Conservation (phyloP, 1,139 yeast species). For the Debaryomyces robertsiae region DNA sequence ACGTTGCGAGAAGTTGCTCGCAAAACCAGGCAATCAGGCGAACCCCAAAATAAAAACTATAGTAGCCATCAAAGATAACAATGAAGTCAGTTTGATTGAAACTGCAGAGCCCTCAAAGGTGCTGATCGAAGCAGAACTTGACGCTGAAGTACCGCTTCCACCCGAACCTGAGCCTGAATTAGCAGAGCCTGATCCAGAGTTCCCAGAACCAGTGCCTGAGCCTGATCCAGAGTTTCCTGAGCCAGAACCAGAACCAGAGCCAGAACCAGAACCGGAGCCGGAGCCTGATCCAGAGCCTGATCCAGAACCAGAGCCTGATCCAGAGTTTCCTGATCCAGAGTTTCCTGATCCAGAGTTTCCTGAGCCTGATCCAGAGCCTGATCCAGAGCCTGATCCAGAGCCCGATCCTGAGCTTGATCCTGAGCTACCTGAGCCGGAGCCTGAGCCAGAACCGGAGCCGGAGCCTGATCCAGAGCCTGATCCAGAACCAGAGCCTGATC, state of each 20-base stretch:
- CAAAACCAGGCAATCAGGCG: too few relatives aligned
- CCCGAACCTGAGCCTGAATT: not conserved
- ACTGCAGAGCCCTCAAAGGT: not conserved
- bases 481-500: constrained; percentile 4
- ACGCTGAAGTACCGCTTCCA: too few relatives aligned
- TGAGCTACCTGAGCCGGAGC: constrained; percentile 3
- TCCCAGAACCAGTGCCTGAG: not conserved
- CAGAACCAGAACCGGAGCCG: not conserved
- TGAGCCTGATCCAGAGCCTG: constrained; percentile 6
- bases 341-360: constrained; percentile 1
- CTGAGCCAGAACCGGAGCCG: constrained; percentile 5
- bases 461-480: constrained; percentile 2
- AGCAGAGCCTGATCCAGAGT: not conserved
- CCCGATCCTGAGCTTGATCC: constrained; percentile 1
- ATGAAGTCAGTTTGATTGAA: not conserved
- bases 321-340: constrained; percentile 1
- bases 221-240: not conserved
- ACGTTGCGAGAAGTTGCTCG: too few relatives aligned
- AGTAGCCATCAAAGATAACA: not conserved
- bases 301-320: constrained; percentile 1
- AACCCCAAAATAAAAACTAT: too few relatives aligned
- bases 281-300: constrained; percentile 2
- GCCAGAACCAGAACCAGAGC: constrained; percentile 1
- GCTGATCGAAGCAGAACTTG: not conserved
- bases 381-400: constrained; percentile 7